phyloP scores from a whole-genome alignment of 73 alveolate species.

The Blepharisma stoltei region DNA sequence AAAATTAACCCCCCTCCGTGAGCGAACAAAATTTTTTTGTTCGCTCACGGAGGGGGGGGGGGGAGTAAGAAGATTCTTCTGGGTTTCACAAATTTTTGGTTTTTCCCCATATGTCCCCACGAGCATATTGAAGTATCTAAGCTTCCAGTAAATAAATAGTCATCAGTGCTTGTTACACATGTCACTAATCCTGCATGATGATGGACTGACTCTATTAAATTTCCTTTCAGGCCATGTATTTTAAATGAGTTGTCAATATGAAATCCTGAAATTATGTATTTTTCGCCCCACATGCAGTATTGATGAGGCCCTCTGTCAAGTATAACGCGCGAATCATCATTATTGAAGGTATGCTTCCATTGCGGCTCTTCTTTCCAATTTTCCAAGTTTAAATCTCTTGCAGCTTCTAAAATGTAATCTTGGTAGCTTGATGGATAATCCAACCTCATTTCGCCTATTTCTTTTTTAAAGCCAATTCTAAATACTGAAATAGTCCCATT shows the following conservation, averaged over 20 bases:
- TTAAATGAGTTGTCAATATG: constrained; percentile 9
- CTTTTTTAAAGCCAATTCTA: neutral
- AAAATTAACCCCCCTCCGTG: no score
- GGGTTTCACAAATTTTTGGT: no score
- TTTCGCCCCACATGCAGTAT: neutral
- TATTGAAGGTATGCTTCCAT: neutral
- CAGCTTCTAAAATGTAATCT: neutral
- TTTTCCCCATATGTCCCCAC: neutral
- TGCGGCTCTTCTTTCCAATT: neutral
- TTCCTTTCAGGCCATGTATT: constrained; percentile 1
- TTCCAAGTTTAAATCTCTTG: neutral
- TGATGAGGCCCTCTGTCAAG: neutral
- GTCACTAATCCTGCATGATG: constrained; percentile 2
- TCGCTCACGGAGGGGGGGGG: no score
- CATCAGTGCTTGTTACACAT: neutral
- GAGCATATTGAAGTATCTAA: constrained; percentile 22
- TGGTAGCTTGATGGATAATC: neutral
- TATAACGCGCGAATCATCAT: neutral
- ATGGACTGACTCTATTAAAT: neutral
- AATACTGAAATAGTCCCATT: neutral
- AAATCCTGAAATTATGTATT: neutral
- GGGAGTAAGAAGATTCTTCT: no score
- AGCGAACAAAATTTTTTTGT: no score
- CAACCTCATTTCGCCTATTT: neutral
- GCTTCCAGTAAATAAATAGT: constrained; percentile 7